Evolutionary conservation across 1,284 basidiomycete species (phyloP), one percentile per base, ranked within the genome.

Genomic region (Trichosporon asahii): DNA sequence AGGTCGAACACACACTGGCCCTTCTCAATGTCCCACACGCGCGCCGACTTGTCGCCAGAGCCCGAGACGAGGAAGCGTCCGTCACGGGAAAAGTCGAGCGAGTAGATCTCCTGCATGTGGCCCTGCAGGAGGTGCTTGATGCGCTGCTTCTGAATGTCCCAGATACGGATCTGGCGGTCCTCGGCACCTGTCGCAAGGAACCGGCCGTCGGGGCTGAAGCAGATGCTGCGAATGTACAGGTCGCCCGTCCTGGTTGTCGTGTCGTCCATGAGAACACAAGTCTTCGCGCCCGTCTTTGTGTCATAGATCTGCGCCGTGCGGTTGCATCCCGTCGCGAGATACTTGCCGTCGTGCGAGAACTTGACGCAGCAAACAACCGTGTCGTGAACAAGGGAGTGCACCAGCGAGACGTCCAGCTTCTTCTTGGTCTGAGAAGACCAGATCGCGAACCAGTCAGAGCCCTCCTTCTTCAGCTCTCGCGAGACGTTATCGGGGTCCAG

Each of bases 361-460:
- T 91, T 88, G 61, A 96, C 93, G 80, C 93, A 95, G 84, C 93
- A 95, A 0, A 95, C 94, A 12, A 95, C 93, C 92, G 92, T 95
- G 82, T 97, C 94, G 81, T 99, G 96, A 78, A 90, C 89, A 37
- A 99, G 85, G 1, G 92, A 97, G 82, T 98, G 94, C 23, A 95
- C 90, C 68, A 98, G 84, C 64, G 86, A 86, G n/a, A 99, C 93
- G 81, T 98, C 94, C 68, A 97, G 85, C 70, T 89, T 87, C 65
- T 90, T 87, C 84, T 94, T 92, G 25, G 86, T 89, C 77, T 91
- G 90, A 15, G 92, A 91, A 81, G 94, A 97, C 86, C 94, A 98
- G 66, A 97, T 88, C 21, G 93, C 94, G 78, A 95, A 92, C 96
- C 96, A 99, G 83, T 98, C 97, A 44, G 86, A 85, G 0, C 94